Base-by-base conservation (phyloP, 148 eudicot genomes). In the Chenopodium quinoa region DNA sequence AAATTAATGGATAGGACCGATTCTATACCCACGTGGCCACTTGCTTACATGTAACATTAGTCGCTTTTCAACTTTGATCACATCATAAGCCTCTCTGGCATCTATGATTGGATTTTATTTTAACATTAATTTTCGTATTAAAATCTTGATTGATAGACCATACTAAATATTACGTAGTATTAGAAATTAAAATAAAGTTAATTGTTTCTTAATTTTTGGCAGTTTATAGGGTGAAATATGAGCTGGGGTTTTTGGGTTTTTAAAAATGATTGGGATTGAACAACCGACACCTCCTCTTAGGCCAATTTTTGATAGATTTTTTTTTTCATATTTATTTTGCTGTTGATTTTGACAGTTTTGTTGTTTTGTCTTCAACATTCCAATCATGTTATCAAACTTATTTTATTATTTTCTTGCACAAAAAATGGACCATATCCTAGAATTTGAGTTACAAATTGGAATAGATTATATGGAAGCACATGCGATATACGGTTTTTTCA, bases 11-110 rank as follows among this genome's bases (percentile, higher is more conserved):
- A 40, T 40, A 67, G 75, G 66, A 79, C 67, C 67, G 31, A 69
- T 6, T 0, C 63, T 27, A 25, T 25, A 20, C 11, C 62, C 82
- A 78, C 69, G 78, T 83, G 81, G 78, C 74, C 81, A 78, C 72
- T 83, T 78, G 80, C 80, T 60, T 69, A 71, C 76, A 71, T 80
- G 75, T 71, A n/a, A 25, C 54, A 34, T 4, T 31, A 75, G 22
- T 65, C 20, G 8, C 74, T 76, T 82, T 69, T 77, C 7, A 13
- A 10, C 76, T 58, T 82, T 60, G 52, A 75, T 44, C 62, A 69
- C 75, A 13, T 68, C 62, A 75, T 25, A 74, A 81, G 50, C 68
- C 64, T 29, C 8, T 48, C 74, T 63, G 50, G 71, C 77, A 60
- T 62, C 54, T 19, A 73, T 80, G 22, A 62, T 80, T 72, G 60